These are phyloP conservation scores for Prunus fruticosa DNA, from an alignment of 306 rosid genomes.

Conservation along the genomic window DNA sequence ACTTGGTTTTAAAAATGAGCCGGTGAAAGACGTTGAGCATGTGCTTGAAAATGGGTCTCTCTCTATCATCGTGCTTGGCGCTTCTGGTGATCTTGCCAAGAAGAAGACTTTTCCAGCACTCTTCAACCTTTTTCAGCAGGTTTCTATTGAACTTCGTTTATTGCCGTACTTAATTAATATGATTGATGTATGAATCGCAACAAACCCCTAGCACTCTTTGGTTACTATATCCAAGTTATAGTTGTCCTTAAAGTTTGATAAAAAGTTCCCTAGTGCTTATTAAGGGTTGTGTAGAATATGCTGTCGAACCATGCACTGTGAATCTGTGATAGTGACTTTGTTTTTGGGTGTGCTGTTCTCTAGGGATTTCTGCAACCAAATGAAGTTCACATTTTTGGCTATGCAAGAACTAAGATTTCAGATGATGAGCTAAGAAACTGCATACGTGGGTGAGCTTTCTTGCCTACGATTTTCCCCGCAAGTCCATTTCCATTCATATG, in stretches of 20 bases:
- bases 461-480: not conserved
- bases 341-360: conserved; percentile 4
- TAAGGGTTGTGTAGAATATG: not conserved
- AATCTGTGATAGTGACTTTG: not conserved
- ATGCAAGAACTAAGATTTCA: conserved; percentile 86
- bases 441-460: conserved; percentile 60
- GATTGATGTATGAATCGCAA: not conserved
- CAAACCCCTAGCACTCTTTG: not conserved
- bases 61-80: conserved; percentile 88
- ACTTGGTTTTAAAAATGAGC: conserved; percentile 28
- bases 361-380: conserved; percentile 74
- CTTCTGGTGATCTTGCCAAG: conserved; percentile 99
- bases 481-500: not conserved
- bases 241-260: not conserved
- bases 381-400: conserved; percentile 91
- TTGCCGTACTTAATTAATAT: not conserved
- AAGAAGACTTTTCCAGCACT: conserved; percentile 99
- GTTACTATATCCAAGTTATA: not conserved
- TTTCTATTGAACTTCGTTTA: conserved; percentile 11
- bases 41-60: conserved; percentile 66
- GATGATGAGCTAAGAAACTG: conserved; percentile 81
- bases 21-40: conserved; percentile 41
- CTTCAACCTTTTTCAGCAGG: conserved; percentile 80
- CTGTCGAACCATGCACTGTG: not conserved
- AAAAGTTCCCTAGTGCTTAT: not conserved